These are phyloP conservation scores for Ophiocordyceps camponoti-floridani DNA, from an alignment of 2,329 filamentous ascomycete genomes.

Conservation along the genomic window DNA sequence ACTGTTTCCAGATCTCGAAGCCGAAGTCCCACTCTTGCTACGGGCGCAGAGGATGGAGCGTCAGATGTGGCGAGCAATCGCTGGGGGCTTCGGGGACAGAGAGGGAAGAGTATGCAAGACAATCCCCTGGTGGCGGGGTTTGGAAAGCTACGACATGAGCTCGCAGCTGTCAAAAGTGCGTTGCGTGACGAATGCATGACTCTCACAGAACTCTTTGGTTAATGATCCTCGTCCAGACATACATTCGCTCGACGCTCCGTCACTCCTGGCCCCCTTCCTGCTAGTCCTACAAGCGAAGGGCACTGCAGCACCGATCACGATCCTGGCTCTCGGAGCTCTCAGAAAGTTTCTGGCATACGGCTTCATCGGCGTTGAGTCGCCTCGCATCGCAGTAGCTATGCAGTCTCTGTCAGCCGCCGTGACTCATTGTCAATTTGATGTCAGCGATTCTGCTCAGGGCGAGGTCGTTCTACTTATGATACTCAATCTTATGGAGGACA, in stretches of 20 bases:
- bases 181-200: background rate
- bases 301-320: conserved; percentile 90
- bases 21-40: conserved; percentile 17
- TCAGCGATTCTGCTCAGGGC: conserved; percentile 84
- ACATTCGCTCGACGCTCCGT: conserved; percentile 69
- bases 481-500: conserved; percentile 92
- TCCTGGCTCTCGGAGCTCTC: conserved; percentile 79
- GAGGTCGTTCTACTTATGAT: conserved; percentile 92
- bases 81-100: conserved; percentile 89
- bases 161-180: conserved; percentile 65
- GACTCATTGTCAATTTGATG: conserved; percentile 94
- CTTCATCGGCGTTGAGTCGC: conserved; percentile 68
- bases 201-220: background rate
- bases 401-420: conserved; percentile 87
- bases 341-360: conserved; percentile 96
- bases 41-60: conserved; percentile 19
- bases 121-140: conserved; percentile 94
- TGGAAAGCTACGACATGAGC: conserved; percentile 70
- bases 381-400: conserved; percentile 82
- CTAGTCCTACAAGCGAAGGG: conserved; percentile 94
- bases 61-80: conserved; percentile 52
- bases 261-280: conserved; percentile 80
- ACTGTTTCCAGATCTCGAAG: conserved; percentile 21
- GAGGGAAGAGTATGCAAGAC: conserved; percentile 92
- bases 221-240: conserved; percentile 44